Percentiles rank a stretch among this genome's conserved stretches.
Evolutionary conservation across 768 basidiomycete species (phyloP).

Genomic region (Xanthoconium stramineum): DNA sequence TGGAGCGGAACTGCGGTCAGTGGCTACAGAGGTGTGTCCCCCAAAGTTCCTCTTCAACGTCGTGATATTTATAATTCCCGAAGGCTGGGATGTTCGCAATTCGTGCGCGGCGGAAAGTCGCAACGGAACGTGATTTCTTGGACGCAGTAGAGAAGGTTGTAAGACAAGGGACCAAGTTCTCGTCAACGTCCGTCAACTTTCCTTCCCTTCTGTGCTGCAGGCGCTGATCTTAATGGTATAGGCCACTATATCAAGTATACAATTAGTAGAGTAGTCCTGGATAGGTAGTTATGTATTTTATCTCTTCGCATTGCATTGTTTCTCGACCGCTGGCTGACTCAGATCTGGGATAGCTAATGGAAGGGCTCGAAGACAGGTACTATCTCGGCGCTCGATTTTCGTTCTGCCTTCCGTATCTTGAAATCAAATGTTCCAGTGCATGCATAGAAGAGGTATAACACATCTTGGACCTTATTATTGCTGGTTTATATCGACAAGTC

Average conservation of each 20-base stretch:
- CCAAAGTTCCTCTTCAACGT: slow-evolving; percentile 27
- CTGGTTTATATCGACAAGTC: no score
- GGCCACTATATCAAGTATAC: slow-evolving; percentile 90
- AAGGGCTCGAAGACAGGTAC: no score
- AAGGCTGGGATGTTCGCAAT: slow-evolving; percentile 99
- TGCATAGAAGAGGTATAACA: no score
- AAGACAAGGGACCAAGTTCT: slow-evolving; percentile 96
- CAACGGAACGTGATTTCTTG: slow-evolving; percentile 95
- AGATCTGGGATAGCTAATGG: no score
- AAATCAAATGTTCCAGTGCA: no score
- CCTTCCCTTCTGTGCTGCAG: neutral
- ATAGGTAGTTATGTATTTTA: slow-evolving; percentile 17
- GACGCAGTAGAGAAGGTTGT: slow-evolving; percentile 99
- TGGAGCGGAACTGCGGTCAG: slow-evolving; percentile 95
- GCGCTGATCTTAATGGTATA: slow-evolving; percentile 28
- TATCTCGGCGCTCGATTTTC: no score
- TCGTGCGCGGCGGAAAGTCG: slow-evolving; percentile 92
- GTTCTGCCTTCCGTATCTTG: no score
- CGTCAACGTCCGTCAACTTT: slow-evolving; percentile 74
- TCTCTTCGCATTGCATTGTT: neutral
- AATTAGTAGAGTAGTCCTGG: slow-evolving; percentile 51
- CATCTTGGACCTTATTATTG: no score
- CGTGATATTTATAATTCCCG: slow-evolving; percentile 75
- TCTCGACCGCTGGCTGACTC: neutral
- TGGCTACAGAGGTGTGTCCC: slow-evolving; percentile 82